Percentiles rank a stretch among this genome's conserved stretches.
These are phyloP conservation scores for Nasturtium officinale DNA, from an alignment of 345 rosid species.

Conservation along the genomic window DNA sequence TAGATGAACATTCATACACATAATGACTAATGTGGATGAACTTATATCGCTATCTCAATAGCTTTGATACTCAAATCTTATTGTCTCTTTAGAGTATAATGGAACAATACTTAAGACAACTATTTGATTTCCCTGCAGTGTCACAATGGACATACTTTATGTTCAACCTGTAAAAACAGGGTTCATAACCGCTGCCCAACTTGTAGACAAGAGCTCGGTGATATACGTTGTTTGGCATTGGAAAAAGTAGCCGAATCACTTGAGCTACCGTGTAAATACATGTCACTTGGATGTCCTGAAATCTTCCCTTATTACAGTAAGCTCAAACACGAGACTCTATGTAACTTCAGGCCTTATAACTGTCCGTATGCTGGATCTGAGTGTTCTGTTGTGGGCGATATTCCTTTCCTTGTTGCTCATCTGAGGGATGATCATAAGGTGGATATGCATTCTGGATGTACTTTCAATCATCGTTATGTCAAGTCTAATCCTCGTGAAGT, in stretches of 20 bases:
- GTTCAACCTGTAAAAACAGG: slow-evolving; percentile 88
- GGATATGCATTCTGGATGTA: slow-evolving; percentile 96
- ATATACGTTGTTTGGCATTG: slow-evolving; percentile 85
- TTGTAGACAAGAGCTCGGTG: slow-evolving; percentile 99
- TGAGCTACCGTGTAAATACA: slow-evolving; percentile 84
- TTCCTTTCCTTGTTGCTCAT: slow-evolving; percentile 84
- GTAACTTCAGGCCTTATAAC: slow-evolving; percentile 88
- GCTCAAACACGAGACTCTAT: slow-evolving; percentile 82
- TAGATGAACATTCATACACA: too few relatives aligned
- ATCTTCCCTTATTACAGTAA: slow-evolving; percentile 94
- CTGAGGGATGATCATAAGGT: slow-evolving; percentile 94
- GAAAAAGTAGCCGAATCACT: slow-evolving; percentile 97
- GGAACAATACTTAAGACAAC: not conserved
- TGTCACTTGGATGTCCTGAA: slow-evolving; percentile 82
- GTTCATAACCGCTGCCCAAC: slow-evolving; percentile 95
- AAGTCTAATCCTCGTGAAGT: slow-evolving; percentile 98
- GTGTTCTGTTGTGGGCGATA: slow-evolving; percentile 79
- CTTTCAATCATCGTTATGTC: slow-evolving; percentile 96
- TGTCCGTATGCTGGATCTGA: slow-evolving; percentile 98
- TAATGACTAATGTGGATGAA: not conserved
- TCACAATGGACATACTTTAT: slow-evolving; percentile 95
- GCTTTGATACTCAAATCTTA: not conserved
- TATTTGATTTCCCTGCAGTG: slow-evolving; percentile 58
- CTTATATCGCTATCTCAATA: not conserved
- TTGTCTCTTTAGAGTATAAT: slow-evolving; percentile 9